phyloP scores from a whole-genome alignment of 306 rosid genomes.

The Begonia masoniana region DNA sequence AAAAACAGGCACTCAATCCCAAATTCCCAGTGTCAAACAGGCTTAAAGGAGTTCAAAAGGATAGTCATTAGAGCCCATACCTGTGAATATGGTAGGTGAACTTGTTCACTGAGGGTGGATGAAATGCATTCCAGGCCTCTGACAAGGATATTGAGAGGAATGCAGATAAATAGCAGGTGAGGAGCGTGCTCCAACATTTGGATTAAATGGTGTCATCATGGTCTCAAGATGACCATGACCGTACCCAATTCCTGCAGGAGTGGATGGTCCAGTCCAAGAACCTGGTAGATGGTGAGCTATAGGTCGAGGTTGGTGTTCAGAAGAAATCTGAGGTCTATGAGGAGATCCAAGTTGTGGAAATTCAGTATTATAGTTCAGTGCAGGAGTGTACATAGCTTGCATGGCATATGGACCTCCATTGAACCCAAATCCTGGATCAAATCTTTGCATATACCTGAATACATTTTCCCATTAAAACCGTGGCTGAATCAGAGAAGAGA shows the following conservation, averaged over 20 bases:
- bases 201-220: slow-evolving; percentile 56
- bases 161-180: slow-evolving; percentile 71
- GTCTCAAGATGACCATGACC: slow-evolving; percentile 59
- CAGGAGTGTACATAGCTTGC: slow-evolving; percentile 86
- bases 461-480: slow-evolving; percentile 10
- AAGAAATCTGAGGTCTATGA: slow-evolving; percentile 66
- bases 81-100: slow-evolving; percentile 82
- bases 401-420: slow-evolving; percentile 76
- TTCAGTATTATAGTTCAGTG: slow-evolving; percentile 80
- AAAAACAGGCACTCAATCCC: not conserved
- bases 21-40: not conserved
- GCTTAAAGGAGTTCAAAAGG: not conserved
- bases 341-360: slow-evolving; percentile 90
- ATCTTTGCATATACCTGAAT: slow-evolving; percentile 87
- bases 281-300: slow-evolving; percentile 69
- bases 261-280: slow-evolving; percentile 55
- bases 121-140: slow-evolving; percentile 76
- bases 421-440: slow-evolving; percentile 95
- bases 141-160: slow-evolving; percentile 82
- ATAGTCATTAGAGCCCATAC: slow-evolving; percentile 16
- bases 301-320: slow-evolving; percentile 66
- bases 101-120: slow-evolving; percentile 70
- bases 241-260: slow-evolving; percentile 69
- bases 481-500: slow-evolving; percentile 1
- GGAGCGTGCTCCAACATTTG: slow-evolving; percentile 71